Conservation (phyloP, 495 filamentous ascomycete species). For the Aspergillus cristatus region DNA sequence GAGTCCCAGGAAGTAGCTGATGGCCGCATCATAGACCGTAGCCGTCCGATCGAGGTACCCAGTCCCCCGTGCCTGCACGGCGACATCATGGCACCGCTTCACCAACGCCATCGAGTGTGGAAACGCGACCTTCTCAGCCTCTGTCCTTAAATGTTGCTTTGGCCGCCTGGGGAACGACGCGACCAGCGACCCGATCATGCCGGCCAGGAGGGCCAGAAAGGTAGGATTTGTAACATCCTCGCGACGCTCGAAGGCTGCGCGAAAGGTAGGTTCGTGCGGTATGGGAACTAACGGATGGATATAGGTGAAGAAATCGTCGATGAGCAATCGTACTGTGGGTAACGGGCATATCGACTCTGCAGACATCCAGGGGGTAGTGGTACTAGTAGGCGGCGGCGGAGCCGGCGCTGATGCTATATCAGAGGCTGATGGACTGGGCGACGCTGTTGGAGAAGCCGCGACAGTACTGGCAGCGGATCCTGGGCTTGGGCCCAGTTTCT, state of each 20-base stretch:
- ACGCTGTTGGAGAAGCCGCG: constrained; percentile 26
- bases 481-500: constrained; percentile 29
- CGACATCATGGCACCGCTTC: constrained; percentile 62
- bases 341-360: constrained; percentile 70
- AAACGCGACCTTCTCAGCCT: constrained; percentile 33
- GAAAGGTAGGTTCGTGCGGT: constrained; percentile 80
- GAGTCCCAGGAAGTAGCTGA: constrained; percentile 74
- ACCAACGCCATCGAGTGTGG: constrained; percentile 65
- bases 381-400: constrained; percentile 14
- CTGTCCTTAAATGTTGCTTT: constrained; percentile 56
- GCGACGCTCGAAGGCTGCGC: constrained; percentile 56
- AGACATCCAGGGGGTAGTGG: constrained; percentile 24
- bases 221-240: constrained; percentile 59
- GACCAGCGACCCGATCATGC: constrained; percentile 69
- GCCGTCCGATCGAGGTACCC: constrained; percentile 58
- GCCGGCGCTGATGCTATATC: constrained; percentile 12
- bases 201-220: constrained; percentile 69
- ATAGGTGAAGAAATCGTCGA: constrained; percentile 87
- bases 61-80: constrained; percentile 59
- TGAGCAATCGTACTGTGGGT: constrained; percentile 52
- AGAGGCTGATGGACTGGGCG: constrained; percentile 18
- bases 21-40: constrained; percentile 70
- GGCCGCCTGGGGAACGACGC: constrained; percentile 78
- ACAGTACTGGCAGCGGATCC: no score
- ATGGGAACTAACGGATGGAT: constrained; percentile 81